Evolutionary conservation across 1,139 yeast species (phyloP), one percentile per base, ranked within the genome.

Genomic region (Cylindricascospora bacillispora): DNA sequence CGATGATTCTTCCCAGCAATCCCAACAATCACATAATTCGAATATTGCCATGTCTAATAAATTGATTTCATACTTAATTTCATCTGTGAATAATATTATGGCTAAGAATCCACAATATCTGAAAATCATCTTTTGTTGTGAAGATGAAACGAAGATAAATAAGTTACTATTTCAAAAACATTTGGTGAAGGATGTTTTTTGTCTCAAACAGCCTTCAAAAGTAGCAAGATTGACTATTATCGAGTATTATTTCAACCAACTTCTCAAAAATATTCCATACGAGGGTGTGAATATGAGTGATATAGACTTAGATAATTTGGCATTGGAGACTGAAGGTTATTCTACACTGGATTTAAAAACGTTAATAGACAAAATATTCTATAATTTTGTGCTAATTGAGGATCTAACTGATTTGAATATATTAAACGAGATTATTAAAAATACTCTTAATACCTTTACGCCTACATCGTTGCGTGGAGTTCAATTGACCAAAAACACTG

Each of bases 401-500:
- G 25, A 24, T 1, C 28, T 19, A 1, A 16, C 24, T 1, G 35
- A 51, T 4, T 31, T 47, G 1, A 39, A 41, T 15, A 39, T 38
- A 0, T n/a, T n/a, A n/a, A n/a, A n/a, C n/a, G n/a, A n/a, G n/a
- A 65, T 71, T 35, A 70, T 82, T 35, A 61, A 65, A 15, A 60
- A 55, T 7, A 83, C 93, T 0, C 50, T 81, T 22, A 56, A 64
- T 16, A 82, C 75, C 2, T 86, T 69, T 43, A 70, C 75, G 0
- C 95, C 98, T 0, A 73, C 93, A 0, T 73, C 82, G 32, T 59
- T 89, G 33, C 67, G 95, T 29, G 95, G 95, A 1, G 93, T 83
- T 10, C 82, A 85, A 49, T 60, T 86, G 10, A 85, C 83, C 43
- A 83, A 81, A 46, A 72, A 86, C 0, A 60, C 75, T 0, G 50